A percentile compares a stretch with the other conserved stretches of the same genome.
These are phyloP conservation scores for Rhodotorula sp. DNA, from an alignment of 1,284 basidiomycete genomes.

Conservation along the genomic window DNA sequence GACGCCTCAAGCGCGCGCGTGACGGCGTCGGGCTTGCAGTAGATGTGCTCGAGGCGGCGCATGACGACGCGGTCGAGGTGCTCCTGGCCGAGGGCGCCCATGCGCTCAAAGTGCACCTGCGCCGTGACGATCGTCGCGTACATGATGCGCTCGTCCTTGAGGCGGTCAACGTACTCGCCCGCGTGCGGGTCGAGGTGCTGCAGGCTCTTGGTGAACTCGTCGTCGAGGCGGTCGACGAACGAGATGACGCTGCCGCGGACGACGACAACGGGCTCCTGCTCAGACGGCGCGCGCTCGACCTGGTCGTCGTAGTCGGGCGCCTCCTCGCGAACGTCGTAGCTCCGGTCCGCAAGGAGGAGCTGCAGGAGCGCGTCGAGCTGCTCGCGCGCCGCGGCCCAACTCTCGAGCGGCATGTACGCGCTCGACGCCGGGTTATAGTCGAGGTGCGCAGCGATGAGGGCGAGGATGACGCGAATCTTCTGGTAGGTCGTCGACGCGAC, in stretches of 20 bases:
- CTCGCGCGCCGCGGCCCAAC: conserved; percentile 82
- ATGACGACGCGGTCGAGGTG: conserved; percentile 81
- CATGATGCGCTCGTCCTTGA: conserved; percentile 92
- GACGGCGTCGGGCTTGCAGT: conserved; percentile 96
- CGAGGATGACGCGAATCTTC: conserved; percentile 88
- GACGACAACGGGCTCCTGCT: conserved; percentile 69
- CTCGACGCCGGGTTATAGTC: conserved; percentile 88
- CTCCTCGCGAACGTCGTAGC: conserved; percentile 77
- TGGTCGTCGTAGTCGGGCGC: conserved; percentile 93
- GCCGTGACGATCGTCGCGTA: conserved; percentile 91
- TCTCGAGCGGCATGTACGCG: conserved; percentile 81
- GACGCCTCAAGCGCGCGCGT: conserved; percentile 81
- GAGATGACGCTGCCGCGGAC: conserved; percentile 91
- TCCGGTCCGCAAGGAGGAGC: conserved; percentile 69
- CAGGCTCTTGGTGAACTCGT: conserved; percentile 96
- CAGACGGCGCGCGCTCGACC: conserved; percentile 73
- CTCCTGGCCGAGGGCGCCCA: conserved; percentile 53
- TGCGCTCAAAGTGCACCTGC: conserved; percentile 86
- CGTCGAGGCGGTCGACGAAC: conserved; percentile 93
- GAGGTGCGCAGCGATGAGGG: conserved; percentile 90
- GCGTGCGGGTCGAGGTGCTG: conserved; percentile 99
- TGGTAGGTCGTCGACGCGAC: conserved; percentile 83
- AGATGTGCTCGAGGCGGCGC: conserved; percentile 95
- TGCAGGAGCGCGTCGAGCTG: conserved; percentile 87
- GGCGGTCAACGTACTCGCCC: conserved; percentile 93